phyloP scores from a whole-genome alignment of 257 asterid species.

The Schizonepeta tenuifolia region DNA sequence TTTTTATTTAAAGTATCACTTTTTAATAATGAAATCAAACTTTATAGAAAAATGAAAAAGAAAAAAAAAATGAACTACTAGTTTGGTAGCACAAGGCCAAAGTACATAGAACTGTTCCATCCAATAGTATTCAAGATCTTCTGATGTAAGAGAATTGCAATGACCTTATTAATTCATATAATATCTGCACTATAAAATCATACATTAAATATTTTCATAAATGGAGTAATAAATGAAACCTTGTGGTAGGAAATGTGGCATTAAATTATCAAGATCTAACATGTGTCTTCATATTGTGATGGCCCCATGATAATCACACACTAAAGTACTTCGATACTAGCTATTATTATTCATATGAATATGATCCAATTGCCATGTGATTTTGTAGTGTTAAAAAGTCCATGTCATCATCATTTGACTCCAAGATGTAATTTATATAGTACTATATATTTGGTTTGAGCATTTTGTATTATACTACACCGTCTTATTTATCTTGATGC shows the following conservation, averaged over 20 bases:
- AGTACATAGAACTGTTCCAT: background rate
- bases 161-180: background rate
- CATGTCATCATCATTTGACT: background rate
- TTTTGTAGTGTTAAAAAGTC: background rate
- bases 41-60: too few species aligned
- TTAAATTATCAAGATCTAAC: slow-evolving; percentile 22
- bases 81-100: background rate
- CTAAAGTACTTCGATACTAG: background rate
- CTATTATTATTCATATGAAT: background rate
- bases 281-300: slow-evolving; percentile 15
- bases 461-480: too few species aligned
- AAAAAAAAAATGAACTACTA: too few species aligned
- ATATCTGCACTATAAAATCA: background rate
- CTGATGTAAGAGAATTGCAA: background rate
- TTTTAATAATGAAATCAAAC: too few species aligned
- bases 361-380: slow-evolving; percentile 26
- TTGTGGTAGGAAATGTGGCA: slow-evolving; percentile 12
- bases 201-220: background rate
- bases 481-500: too few species aligned
- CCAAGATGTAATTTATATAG: background rate
- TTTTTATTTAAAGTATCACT: too few species aligned
- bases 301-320: slow-evolving; percentile 23
- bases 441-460: too few species aligned
- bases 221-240: slow-evolving; percentile 6
- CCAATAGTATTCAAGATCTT: background rate